Evolutionary conservation across 2,329 filamentous ascomycete species (phyloP), one percentile per base, ranked within the genome.

Genomic region (Fusarium tupiense): DNA sequence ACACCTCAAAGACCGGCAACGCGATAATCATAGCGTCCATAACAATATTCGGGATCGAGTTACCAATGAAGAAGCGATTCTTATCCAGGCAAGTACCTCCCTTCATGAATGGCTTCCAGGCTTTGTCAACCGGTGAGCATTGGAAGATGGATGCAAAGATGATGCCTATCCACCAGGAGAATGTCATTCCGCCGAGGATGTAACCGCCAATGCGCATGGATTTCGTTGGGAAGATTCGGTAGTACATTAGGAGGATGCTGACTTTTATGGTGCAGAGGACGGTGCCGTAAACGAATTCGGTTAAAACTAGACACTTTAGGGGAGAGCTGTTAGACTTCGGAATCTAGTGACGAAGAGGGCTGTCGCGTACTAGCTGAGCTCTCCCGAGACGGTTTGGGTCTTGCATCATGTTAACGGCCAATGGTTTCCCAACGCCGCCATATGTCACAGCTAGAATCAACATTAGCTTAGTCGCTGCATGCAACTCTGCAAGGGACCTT

Each of bases 101-200:
- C 5, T 67, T 37, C 65, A 68, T 68, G 3, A 68, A 68, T 0
- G 65, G 65, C 19, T 61, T 59, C 65, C 62, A 68, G 13, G 65
- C 41, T 20, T 67, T 68, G 9, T 54, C 53, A 2, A 68, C 31
- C 0, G 65, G 65, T 1, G 41, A 37, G 35, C 62, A 68, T 46
- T 68, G 65, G 29, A 68, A 68, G 9, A 68, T 61, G 8, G 63
- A 54, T 2, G 50, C 33, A 12, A 61, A 67, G 6, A 68, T 20
- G 13, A 67, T 26, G 5, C 40, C 63, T 3, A 67, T 8, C 63
- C 66, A 67, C 66, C 49, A 67, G 0, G 63, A 33, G 7, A 68
- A 61, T 0, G 66, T 50, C 10, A 68, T 33, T 7, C 63, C 66
- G 1, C 54, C 49, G 8, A 68, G 63, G 9, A 47, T 11, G 12